Base-by-base conservation (phyloP, 192 early-diverging fungal species). In the Mortierella alpina region DNA sequence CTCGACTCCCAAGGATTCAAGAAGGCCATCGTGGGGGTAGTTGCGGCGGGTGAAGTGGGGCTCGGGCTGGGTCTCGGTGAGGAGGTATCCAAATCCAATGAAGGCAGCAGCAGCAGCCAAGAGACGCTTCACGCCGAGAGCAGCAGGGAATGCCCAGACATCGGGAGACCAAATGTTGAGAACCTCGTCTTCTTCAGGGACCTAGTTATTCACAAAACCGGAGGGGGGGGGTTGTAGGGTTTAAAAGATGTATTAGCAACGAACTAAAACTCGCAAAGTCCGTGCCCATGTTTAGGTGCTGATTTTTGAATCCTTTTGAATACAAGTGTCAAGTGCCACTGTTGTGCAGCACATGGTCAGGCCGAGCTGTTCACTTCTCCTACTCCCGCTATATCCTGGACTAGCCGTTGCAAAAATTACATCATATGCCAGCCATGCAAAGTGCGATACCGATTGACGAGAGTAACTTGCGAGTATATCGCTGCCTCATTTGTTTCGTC, bases 121-220 rank as follows among this genome's bases (percentile, higher is more conserved):
- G 61, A 91, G 79, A 70, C 86, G 85, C 68, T 81, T 81, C 59
- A 84, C 68, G 39, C 85, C 87, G 73, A 89, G 86, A 60, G 76
- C 68, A 47, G 90, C 87, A 52, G 78, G 86, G 86, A 87, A 90
- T 70, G 85, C 82, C 63, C 92, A 90, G 53, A 88, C 82, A 57
- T 91, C 89, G 31, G 92, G 92, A 47, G 88, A 89, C 88, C 88
- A 91, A 63, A 92, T 90, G 70, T 88, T 87, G 39, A 91, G 79
- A 45, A 91, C 62, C 70, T 93, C 92, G 72, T 92, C 90, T 73
- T 93, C 88, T 79, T 93, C 92, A 17, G 84, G 85, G 56, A 93
- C 57, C 86, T 89, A 77, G 12, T 55, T 31, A 3, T 31, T 31
- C 31, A 31, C 31, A 31, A 31, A 31, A 31, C 31, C n/a, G n/a